Evolutionary conservation across 345 rosid species (phyloP).

Genomic region (Eucalyptus tenuipes): DNA sequence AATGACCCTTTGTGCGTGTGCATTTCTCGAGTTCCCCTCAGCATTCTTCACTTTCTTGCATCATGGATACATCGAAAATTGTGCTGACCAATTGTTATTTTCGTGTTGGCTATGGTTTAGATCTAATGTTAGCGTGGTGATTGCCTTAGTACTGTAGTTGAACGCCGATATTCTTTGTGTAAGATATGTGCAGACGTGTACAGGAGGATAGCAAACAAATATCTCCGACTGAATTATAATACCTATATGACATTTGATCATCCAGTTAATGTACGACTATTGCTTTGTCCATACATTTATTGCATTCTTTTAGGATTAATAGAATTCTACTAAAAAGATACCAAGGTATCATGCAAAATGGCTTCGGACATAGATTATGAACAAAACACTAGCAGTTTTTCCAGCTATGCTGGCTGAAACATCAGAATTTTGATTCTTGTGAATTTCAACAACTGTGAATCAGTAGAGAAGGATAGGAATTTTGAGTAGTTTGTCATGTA

Average conservation of each 20-base stretch:
- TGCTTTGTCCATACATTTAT: not conserved
- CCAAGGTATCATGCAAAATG: not conserved
- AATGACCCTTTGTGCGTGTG: not conserved
- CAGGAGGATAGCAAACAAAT: not conserved
- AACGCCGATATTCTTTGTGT: not conserved
- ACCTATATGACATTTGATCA: not conserved
- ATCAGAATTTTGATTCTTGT: not conserved
- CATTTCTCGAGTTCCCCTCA: not conserved
- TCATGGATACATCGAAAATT: not conserved
- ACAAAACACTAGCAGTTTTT: not conserved
- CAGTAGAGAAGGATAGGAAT: not conserved
- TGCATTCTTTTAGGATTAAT: not conserved
- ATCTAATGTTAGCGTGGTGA: not conserved
- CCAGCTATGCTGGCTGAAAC: not conserved
- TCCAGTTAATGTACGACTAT: not conserved
- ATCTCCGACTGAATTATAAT: not conserved
- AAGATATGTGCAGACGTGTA: not conserved
- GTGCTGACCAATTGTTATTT: not conserved
- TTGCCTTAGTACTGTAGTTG: not conserved
- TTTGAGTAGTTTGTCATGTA: not conserved
- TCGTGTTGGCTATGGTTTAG: not conserved
- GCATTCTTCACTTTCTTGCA: not conserved
- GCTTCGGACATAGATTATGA: not conserved
- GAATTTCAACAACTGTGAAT: not conserved
- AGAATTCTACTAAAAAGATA: not conserved